Evolutionary conservation across 352 stramenopile species (phyloP).

Genomic region (Phytophthora constricta): DNA sequence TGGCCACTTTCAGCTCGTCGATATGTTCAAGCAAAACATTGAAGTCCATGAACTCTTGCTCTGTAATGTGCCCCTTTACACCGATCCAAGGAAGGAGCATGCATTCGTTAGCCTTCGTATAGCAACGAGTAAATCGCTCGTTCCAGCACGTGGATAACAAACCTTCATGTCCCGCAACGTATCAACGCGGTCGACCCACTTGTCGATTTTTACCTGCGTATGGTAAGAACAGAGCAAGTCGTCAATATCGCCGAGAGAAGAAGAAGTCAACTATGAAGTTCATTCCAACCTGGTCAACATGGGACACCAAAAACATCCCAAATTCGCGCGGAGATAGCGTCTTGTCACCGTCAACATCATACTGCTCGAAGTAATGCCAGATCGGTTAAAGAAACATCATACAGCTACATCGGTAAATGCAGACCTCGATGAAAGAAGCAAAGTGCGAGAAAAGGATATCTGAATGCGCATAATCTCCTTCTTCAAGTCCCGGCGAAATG

Average conservation of each 20-base stretch:
- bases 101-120: background rate
- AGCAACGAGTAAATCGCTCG: background rate
- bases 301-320: conserved; percentile 87
- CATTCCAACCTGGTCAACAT: conserved; percentile 74
- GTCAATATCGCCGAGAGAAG: background rate
- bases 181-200: conserved; percentile 87
- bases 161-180: conserved; percentile 64
- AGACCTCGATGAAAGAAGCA: background rate
- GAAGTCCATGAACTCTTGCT: conserved; percentile 89
- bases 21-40: conserved; percentile 82
- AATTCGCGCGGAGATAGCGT: conserved; percentile 84
- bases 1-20: conserved; percentile 86
- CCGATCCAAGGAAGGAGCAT: background rate
- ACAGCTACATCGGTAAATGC: background rate
- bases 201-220: conserved; percentile 64
- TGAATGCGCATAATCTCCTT: conserved; percentile 89
- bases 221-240: background rate
- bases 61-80: conserved; percentile 66
- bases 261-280: background rate
- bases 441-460: conserved; percentile 72
- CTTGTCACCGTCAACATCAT: conserved; percentile 85
- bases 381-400: conserved; percentile 48
- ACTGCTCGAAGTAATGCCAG: conserved; percentile 89
- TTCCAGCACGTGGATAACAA: background rate
- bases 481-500: conserved; percentile 77